Percentiles rank a stretch among this genome's conserved stretches.
phyloP scores from a whole-genome alignment of 2,329 filamentous ascomycete species.

The Penicillium sp. region DNA sequence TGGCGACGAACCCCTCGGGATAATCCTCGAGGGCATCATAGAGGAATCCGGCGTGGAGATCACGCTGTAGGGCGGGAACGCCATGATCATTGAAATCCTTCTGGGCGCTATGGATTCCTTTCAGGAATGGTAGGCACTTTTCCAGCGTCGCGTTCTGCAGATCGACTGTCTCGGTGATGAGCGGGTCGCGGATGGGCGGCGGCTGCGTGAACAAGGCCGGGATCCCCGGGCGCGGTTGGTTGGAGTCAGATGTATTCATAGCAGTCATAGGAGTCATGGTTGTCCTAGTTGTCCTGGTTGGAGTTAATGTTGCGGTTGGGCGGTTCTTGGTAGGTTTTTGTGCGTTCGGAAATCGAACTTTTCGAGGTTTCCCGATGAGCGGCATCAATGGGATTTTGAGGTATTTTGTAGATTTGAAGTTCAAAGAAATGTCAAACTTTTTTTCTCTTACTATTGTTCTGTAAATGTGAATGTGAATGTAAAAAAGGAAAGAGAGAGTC shows the following conservation, averaged over 20 bases:
- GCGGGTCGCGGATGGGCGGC: constrained; percentile 64
- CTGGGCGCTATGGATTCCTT: constrained; percentile 50
- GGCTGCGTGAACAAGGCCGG: constrained; percentile 44
- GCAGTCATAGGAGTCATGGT: constrained; percentile 3
- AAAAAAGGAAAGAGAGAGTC: background rate
- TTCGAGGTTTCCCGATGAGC: constrained; percentile 36
- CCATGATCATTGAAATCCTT: constrained; percentile 67
- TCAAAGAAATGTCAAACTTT: background rate
- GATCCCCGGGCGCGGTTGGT: constrained; percentile 28
- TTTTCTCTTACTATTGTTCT: constrained; percentile 12
- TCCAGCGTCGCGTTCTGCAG: constrained; percentile 68
- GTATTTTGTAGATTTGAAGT: background rate
- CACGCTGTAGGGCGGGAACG: constrained; percentile 70
- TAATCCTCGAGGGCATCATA: constrained; percentile 57
- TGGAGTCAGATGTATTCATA: constrained; percentile 1
- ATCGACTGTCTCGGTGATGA: constrained; percentile 67
- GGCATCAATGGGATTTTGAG: constrained; percentile 32
- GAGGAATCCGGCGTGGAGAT: constrained; percentile 52
- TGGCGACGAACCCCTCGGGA: constrained; percentile 67
- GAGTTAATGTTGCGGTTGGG: constrained; percentile 11
- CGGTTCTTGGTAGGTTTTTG: constrained; percentile 20
- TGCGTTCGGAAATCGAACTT: constrained; percentile 39
- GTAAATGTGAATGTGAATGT: constrained; percentile 8
- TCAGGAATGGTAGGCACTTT: constrained; percentile 68
- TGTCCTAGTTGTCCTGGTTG: constrained; percentile 10